Evolutionary conservation across 768 basidiomycete species (phyloP).

Genomic region (Leccinum incarnatum): DNA sequence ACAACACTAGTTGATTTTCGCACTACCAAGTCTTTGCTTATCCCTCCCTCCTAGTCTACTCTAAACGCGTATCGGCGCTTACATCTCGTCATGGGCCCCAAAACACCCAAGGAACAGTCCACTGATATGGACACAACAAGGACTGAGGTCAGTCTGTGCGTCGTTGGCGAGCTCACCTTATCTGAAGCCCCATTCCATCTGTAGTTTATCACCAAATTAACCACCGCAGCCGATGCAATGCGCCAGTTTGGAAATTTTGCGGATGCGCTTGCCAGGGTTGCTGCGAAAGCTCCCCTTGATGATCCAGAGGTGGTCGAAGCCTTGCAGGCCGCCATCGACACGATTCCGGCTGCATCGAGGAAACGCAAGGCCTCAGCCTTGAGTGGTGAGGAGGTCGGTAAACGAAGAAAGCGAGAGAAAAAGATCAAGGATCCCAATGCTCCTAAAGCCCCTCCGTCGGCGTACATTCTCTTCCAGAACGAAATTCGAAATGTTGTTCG

Average conservation of each 20-base stretch:
- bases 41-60: slow-evolving; percentile 23
- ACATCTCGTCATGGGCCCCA: slow-evolving; percentile 24
- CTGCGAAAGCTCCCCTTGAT: slow-evolving; percentile 38
- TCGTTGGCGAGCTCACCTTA: slow-evolving; percentile 7
- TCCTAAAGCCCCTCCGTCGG: slow-evolving; percentile 89
- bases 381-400: slow-evolving; percentile 39
- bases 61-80: slow-evolving; percentile 27
- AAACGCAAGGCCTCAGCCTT: slow-evolving; percentile 49
- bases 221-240: slow-evolving; percentile 59
- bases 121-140: slow-evolving; percentile 28
- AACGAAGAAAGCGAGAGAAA: slow-evolving; percentile 43
- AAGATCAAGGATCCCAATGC: slow-evolving; percentile 86
- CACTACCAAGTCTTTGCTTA: slow-evolving; percentile 40
- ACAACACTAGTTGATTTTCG: slow-evolving; percentile 39
- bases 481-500: slow-evolving; percentile 76
- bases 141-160: slow-evolving; percentile 29
- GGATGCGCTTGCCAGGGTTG: slow-evolving; percentile 54
- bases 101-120: slow-evolving; percentile 23
- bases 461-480: slow-evolving; percentile 95
- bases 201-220: slow-evolving; percentile 56
- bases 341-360: slow-evolving; percentile 33
- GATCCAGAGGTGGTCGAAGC: slow-evolving; percentile 30
- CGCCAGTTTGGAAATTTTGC: slow-evolving; percentile 59
- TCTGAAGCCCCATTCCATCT: slow-evolving; percentile 23
- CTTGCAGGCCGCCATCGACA: slow-evolving; percentile 30